Evolutionary conservation across 1,139 yeast species (phyloP).

Genomic region (Hanseniaspora sp.): DNA sequence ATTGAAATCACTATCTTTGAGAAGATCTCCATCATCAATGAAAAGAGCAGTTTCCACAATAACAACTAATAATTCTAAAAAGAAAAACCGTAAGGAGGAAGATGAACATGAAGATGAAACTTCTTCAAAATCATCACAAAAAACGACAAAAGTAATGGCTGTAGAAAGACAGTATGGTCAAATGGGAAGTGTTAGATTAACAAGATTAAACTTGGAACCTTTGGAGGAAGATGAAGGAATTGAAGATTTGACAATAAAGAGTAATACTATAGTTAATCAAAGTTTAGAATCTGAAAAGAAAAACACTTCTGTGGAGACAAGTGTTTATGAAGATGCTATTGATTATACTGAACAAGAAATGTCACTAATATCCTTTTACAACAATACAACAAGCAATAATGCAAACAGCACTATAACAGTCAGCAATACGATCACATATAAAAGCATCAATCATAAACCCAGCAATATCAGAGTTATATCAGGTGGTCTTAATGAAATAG

Average conservation of each 20-base stretch:
- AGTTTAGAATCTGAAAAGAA: not conserved
- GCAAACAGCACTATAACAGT: not conserved
- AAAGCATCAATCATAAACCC: slow-evolving; percentile 9
- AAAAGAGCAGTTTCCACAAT: slow-evolving; percentile 30
- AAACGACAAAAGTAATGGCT: not conserved
- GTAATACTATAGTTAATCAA: not conserved
- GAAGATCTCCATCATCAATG: slow-evolving; percentile 30
- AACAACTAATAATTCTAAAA: slow-evolving; percentile 18
- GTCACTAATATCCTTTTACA: not conserved
- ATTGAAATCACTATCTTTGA: slow-evolving; percentile 21
- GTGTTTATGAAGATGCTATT: slow-evolving; percentile 10
- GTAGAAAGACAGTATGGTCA: not conserved
- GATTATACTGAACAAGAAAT: slow-evolving; percentile 3
- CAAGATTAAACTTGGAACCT: slow-evolving; percentile 22
- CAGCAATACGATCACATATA: not conserved
- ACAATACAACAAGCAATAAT: not conserved
- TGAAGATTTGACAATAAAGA: slow-evolving; percentile 14
- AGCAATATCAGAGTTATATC: slow-evolving; percentile 11
- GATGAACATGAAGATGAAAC: not conserved
- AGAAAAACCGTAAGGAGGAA: not conserved
- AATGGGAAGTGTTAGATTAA: slow-evolving; percentile 9
- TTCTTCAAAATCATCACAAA: not conserved
- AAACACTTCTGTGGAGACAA: not conserved
- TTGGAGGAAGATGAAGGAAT: slow-evolving; percentile 3
- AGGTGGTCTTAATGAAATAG: slow-evolving; percentile 22